Evolutionary conservation across 1,139 yeast species (phyloP), one percentile per base, ranked within the genome.

Genomic region (Zygosaccharomyces pseudobailii): DNA sequence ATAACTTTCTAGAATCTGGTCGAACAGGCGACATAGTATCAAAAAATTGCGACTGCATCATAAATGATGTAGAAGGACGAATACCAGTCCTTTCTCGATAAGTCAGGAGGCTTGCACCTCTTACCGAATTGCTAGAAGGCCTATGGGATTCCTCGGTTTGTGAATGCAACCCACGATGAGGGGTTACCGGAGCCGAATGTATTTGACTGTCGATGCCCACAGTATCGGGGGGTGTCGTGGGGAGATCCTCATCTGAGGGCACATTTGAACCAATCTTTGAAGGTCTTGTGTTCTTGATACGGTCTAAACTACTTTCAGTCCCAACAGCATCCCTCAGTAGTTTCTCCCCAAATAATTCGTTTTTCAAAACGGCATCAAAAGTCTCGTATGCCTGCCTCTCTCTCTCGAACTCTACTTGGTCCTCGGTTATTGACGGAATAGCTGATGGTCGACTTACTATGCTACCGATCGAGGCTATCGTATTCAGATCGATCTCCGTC

Each of bases 281-380:
- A 4, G 52, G 42, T 28, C 50, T 50, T 2, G 67, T 61, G 43
- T 56, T 58, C 36, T 60, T 56, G 20, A 64, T 63, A 37, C 57
- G 53, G 17, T 62, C 66, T 13, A 64, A 57, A 40, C 60, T 61
- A 31, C 59, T 56, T 39, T 58, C 67, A 31, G 48, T 50, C 4
- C 55, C 58, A 19, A 51, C 51, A 1, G 58, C 42, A 47, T 61
- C 64, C 23, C 53, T 55, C 34, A 55, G 48, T 27, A 85, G 81
- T 50, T 85, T 79, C 59, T 85, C 94, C 6, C 97, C 97, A 72
- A 92, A 92, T 36, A 92, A 71, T 65, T 92, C 99, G 27, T 95
- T 88, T 58, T 87, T 86, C 36, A 92, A 69, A 5, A 94, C 85
- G 0, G 94, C 81, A 42, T 90, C 83, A 65, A 90, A 94, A 0